Conservation (phyloP, 208 protist species). For the Trypanosoma conorhini region DNA sequence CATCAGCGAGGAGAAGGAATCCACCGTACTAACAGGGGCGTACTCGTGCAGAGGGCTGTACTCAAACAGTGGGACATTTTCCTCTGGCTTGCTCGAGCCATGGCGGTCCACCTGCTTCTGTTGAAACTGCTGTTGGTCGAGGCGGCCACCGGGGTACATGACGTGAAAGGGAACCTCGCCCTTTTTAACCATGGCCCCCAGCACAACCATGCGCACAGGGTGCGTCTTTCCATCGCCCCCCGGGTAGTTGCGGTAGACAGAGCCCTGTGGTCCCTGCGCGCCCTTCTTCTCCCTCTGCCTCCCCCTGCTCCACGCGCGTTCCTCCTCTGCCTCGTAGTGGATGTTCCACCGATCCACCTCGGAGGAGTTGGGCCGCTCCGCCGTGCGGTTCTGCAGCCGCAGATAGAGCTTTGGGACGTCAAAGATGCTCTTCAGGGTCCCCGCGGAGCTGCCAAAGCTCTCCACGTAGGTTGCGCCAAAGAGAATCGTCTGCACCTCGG, state of each 20-base stretch:
- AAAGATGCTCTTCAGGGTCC: conserved; percentile 35
- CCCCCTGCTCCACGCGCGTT: not conserved
- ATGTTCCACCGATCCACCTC: conserved; percentile 80
- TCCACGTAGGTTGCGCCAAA: conserved; percentile 64
- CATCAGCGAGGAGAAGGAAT: conserved; percentile 43
- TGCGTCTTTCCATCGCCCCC: conserved; percentile 31
- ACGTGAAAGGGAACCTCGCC: conserved; percentile 38
- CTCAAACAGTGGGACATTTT: conserved; percentile 51
- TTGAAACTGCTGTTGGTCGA: conserved; percentile 41
- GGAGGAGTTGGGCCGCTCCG: conserved; percentile 53
- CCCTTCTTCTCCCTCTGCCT: not conserved
- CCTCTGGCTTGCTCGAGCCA: conserved; percentile 18
- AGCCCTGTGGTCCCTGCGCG: not conserved
- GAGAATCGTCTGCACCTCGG: conserved; percentile 55
- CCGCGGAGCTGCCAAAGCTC: conserved; percentile 37
- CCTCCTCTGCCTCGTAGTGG: conserved; percentile 31
- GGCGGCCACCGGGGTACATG: conserved; percentile 42
- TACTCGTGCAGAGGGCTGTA: conserved; percentile 59
- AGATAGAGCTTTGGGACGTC: conserved; percentile 74
- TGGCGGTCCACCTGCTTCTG: conserved; percentile 1
- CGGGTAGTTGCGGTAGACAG: conserved; percentile 9
- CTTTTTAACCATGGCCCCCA: conserved; percentile 54
- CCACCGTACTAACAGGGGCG: conserved; percentile 44
- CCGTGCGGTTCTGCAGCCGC: conserved; percentile 74
- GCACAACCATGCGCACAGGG: conserved; percentile 51